These are phyloP conservation scores for Cucurbita ficifolia DNA, from an alignment of 306 rosid species.

Conservation along the genomic window DNA sequence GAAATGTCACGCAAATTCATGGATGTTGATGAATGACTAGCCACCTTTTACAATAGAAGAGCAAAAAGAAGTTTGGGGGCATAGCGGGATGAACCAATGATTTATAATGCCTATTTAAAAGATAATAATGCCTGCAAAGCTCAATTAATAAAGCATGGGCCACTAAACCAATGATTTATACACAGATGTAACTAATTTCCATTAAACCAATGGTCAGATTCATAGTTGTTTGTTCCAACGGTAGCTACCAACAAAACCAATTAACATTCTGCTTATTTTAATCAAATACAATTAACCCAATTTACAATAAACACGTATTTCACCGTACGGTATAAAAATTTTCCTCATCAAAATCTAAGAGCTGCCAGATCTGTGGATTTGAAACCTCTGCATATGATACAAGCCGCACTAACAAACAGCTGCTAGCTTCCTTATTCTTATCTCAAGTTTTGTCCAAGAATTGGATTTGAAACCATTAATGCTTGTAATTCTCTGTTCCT, in stretches of 20 bases:
- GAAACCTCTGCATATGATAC: constrained; percentile 25
- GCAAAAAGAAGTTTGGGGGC: too few relatives aligned
- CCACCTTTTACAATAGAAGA: too few relatives aligned
- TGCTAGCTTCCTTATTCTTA: constrained; percentile 2
- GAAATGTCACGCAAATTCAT: too few relatives aligned
- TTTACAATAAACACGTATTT: background rate
- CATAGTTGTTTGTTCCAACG: background rate
- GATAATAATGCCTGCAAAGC: too few relatives aligned
- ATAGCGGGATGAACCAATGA: too few relatives aligned
- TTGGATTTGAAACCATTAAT: background rate
- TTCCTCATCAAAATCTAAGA: background rate
- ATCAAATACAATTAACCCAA: background rate
- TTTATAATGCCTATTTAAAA: too few relatives aligned
- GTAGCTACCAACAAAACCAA: background rate
- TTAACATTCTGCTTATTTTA: background rate
- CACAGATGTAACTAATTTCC: background rate
- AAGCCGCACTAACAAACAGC: constrained; percentile 17
- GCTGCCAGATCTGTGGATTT: background rate
- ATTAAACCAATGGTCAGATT: too few relatives aligned
- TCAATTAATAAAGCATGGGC: too few relatives aligned
- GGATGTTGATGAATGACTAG: too few relatives aligned
- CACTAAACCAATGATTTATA: background rate
- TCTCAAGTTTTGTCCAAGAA: background rate
- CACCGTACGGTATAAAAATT: background rate
- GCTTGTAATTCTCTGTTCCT: background rate